Evolutionary conservation across 306 rosid genomes (phyloP).

Genomic region (Dryas octopetala): DNA sequence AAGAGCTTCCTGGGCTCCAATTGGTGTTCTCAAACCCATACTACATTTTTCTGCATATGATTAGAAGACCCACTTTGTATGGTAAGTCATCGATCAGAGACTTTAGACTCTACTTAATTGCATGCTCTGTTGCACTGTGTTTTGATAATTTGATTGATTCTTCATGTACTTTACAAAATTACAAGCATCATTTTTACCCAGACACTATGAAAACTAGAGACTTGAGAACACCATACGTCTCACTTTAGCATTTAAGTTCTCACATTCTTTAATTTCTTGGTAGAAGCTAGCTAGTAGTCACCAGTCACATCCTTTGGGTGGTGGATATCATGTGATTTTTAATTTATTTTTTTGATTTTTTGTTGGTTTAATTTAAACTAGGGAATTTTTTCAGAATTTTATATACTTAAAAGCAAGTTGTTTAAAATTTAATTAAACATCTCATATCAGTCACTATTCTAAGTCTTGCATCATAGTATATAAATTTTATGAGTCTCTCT

Average conservation of each 20-base stretch:
- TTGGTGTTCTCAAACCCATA: slow-evolving; percentile 78
- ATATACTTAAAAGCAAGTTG: no score
- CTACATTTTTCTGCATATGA: slow-evolving; percentile 41
- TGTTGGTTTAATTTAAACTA: background rate
- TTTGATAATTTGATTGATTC: no score
- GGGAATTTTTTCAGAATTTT: no score
- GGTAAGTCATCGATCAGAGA: slow-evolving; percentile 44
- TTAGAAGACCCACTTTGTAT: slow-evolving; percentile 46
- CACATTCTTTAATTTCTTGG: no score
- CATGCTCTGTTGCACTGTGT: background rate
- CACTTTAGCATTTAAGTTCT: slow-evolving; percentile 5
- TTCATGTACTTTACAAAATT: no score
- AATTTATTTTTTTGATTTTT: background rate
- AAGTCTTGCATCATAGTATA: no score
- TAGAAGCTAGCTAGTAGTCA: no score
- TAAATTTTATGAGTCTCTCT: no score
- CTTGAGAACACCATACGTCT: background rate
- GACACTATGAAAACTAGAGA: background rate
- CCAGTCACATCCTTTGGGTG: background rate
- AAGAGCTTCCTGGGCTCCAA: slow-evolving; percentile 54
- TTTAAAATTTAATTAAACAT: no score
- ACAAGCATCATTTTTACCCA: background rate
- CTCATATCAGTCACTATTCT: no score
- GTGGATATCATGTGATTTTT: background rate
- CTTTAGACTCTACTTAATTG: background rate